Conservation (phyloP, 2,329 filamentous ascomycete genomes). For the Fusarium pseudoanthophilum region DNA sequence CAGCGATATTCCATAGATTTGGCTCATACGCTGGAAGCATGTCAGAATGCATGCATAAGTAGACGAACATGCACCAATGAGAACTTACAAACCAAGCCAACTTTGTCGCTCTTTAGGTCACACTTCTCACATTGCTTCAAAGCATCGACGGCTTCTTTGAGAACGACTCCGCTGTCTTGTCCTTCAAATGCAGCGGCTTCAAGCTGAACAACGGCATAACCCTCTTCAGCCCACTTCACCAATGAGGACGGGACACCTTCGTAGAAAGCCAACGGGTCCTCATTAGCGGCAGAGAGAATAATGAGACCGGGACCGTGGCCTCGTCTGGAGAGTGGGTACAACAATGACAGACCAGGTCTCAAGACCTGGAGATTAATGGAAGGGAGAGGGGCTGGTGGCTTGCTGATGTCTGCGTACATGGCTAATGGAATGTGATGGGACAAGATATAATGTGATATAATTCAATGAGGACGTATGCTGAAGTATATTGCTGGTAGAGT, state of each 20-base stretch:
- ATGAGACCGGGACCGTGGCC: conserved; percentile 53
- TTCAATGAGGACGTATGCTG: fast-evolving
- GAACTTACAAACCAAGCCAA: neutral
- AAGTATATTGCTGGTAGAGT: neutral
- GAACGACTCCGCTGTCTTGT: conserved; percentile 19
- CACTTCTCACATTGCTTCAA: conserved; percentile 45
- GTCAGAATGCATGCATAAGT: neutral
- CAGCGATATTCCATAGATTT: neutral
- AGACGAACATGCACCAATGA: too few species aligned
- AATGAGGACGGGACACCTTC: conserved; percentile 62
- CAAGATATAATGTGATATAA: neutral
- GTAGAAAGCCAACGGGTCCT: conserved; percentile 33
- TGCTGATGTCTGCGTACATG: conserved; percentile 43
- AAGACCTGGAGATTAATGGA: conserved; percentile 25
- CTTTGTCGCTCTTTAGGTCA: conserved; percentile 43
- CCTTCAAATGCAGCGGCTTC: neutral
- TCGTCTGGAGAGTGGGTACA: conserved; percentile 51
- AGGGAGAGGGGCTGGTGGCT: conserved; percentile 41
- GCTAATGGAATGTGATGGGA: neutral
- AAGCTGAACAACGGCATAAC: conserved; percentile 64
- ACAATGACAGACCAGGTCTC: conserved; percentile 39
- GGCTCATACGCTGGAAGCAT: neutral
- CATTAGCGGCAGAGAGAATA: conserved; percentile 42
- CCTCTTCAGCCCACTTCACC: conserved; percentile 78
- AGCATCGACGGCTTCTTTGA: conserved; percentile 37